phyloP scores from a whole-genome alignment of 2,329 filamentous ascomycete species.

The Coniochaeta ligniaria region DNA sequence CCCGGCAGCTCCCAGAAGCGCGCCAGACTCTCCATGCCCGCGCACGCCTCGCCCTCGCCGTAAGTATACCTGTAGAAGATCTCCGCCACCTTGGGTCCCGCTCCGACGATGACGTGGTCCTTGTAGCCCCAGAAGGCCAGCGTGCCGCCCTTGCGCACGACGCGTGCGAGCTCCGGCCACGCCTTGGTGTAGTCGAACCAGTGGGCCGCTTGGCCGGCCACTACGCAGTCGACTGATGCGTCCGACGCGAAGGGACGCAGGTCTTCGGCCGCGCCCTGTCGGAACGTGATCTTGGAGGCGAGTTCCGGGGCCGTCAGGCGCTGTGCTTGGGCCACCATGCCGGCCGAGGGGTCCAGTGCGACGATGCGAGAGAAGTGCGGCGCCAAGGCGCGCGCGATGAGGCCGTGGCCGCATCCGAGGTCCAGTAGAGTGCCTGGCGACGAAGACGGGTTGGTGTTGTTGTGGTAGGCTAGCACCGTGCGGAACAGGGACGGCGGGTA shows the following conservation, averaged over 20 bases:
- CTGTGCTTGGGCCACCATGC: constrained; percentile 48
- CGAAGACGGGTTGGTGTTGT: constrained; percentile 18
- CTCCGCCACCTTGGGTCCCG: constrained; percentile 38
- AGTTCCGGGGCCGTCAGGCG: constrained; percentile 25
- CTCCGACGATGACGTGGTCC: constrained; percentile 51
- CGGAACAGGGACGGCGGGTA: constrained; percentile 50
- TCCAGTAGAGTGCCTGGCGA: constrained; percentile 36
- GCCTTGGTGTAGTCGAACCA: constrained; percentile 55
- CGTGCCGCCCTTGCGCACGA: constrained; percentile 47
- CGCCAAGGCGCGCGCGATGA: constrained; percentile 46
- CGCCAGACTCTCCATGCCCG: constrained; percentile 42
- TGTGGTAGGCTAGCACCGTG: constrained; percentile 47
- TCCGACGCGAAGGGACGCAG: constrained; percentile 38
- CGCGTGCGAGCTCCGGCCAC: constrained; percentile 48
- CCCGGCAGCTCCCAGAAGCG: constrained; percentile 57
- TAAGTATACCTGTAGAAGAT: constrained; percentile 51
- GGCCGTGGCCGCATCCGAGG: constrained; percentile 57
- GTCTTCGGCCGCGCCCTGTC: constrained; percentile 44
- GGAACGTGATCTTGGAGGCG: constrained; percentile 38
- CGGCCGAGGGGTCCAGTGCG: constrained; percentile 48
- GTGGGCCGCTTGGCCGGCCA: constrained; percentile 52
- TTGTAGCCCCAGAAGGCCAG: constrained; percentile 62
- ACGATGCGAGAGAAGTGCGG: constrained; percentile 42
- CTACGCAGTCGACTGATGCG: constrained; percentile 41
- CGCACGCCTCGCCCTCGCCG: constrained; percentile 34